Evolutionary conservation across 225 moss, liverwort and hornwort genomes (phyloP).

Genomic region (Physcomitrium patens): DNA sequence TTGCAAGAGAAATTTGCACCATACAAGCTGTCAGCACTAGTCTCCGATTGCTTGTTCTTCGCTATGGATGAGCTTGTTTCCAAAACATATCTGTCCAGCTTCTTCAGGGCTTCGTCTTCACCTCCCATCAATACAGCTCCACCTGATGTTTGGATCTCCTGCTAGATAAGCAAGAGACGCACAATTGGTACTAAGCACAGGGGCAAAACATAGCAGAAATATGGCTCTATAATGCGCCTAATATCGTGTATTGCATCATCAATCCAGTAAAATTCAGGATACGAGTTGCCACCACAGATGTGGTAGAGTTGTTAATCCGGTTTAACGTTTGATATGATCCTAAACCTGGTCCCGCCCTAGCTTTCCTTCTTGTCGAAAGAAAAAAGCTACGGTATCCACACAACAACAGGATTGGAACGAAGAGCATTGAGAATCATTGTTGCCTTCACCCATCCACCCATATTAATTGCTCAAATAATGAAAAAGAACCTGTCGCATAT

Average conservation of each 20-base stretch:
- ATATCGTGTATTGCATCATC: slow-evolving; percentile 15
- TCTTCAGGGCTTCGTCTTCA: slow-evolving; percentile 87
- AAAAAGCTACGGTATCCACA: slow-evolving; percentile 4
- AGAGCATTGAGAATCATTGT: background rate
- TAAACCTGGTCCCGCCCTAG: background rate
- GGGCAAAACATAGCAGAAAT: slow-evolving; percentile 15
- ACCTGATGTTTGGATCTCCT: slow-evolving; percentile 74
- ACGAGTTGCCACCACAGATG: background rate
- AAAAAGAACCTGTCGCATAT: slow-evolving; percentile 51
- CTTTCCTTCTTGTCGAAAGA: background rate
- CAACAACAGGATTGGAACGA: slow-evolving; percentile 25
- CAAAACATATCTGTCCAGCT: slow-evolving; percentile 71
- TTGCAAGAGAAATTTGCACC: slow-evolving; percentile 99
- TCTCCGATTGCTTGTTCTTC: slow-evolving; percentile 48
- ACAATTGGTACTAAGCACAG: slow-evolving; percentile 22
- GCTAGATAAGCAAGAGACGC: slow-evolving; percentile 34
- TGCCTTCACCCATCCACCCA: background rate
- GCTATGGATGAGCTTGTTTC: slow-evolving; percentile 52
- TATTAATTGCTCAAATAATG: slow-evolving; percentile 31
- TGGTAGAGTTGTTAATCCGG: slow-evolving; percentile 6
- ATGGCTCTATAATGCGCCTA: background rate
- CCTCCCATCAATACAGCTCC: slow-evolving; percentile 82
- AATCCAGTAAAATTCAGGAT: background rate
- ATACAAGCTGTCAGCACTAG: slow-evolving; percentile 75
- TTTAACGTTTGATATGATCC: slow-evolving; percentile 15